Conservation (phyloP, 2,329 filamentous ascomycete species). For the Colletotrichum liaoningense region DNA sequence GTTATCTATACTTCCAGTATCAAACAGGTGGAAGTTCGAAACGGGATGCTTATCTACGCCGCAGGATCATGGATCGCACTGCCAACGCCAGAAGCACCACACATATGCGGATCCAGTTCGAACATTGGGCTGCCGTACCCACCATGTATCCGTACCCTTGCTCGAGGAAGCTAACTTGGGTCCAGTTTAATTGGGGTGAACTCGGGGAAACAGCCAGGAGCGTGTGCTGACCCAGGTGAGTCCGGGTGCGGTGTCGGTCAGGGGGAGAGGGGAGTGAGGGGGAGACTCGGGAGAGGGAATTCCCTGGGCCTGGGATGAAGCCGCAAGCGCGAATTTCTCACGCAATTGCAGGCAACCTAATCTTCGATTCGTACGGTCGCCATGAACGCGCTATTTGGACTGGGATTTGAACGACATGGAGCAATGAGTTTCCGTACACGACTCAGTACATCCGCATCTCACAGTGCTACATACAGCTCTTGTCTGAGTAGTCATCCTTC, state of each 20-base stretch:
- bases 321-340: conserved; percentile 6
- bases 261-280: not conserved
- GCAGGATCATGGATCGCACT: not conserved
- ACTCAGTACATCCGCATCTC: conserved; percentile 8
- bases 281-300: not conserved
- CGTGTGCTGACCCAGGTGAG: conserved; percentile 7
- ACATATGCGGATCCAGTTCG: conserved; percentile 5
- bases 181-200: conserved; percentile 19
- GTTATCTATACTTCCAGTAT: conserved; percentile 25
- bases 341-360: not conserved
- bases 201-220: conserved; percentile 28
- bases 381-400: not conserved
- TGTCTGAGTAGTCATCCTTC: not conserved
- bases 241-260: conserved; percentile 6
- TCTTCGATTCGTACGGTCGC: not conserved
- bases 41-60: conserved; percentile 29
- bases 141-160: not conserved
- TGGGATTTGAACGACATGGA: not conserved
- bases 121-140: not conserved
- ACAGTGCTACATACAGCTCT: too few species aligned
- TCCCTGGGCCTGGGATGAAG: not conserved
- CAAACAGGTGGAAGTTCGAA: conserved; percentile 11
- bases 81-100: conserved; percentile 8
- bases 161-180: not conserved
- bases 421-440: not conserved